These are phyloP conservation scores for Leptomonas pyrrhocoris DNA, from an alignment of 208 protist species.

Conservation along the genomic window DNA sequence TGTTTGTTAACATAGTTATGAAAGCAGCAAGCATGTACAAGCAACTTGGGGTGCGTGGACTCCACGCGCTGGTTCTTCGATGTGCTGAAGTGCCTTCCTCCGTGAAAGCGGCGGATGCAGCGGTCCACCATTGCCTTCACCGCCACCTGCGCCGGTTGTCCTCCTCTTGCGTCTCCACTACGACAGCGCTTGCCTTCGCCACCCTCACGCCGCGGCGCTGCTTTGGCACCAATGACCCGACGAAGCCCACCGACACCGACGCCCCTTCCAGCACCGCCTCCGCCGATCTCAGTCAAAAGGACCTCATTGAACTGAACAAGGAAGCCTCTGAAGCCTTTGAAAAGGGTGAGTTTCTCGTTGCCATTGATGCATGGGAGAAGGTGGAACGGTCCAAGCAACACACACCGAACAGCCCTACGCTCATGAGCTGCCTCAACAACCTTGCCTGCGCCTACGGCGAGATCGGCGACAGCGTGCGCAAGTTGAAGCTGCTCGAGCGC, in stretches of 20 bases:
- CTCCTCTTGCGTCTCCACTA: not conserved
- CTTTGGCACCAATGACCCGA: constrained; percentile 6
- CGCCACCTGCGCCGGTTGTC: not conserved
- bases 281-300: constrained; percentile 22
- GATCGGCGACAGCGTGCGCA: constrained; percentile 70
- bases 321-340: constrained; percentile 55
- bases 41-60: not conserved
- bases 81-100: not conserved
- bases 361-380: constrained; percentile 75
- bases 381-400: constrained; percentile 50
- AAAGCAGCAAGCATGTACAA: not conserved
- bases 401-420: constrained; percentile 54
- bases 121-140: not conserved
- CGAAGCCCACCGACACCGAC: not conserved
- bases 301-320: constrained; percentile 73
- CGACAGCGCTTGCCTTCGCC: not conserved
- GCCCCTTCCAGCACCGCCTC: not conserved
- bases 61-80: not conserved
- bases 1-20: too few species aligned
- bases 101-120: not conserved
- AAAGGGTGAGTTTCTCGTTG: constrained; percentile 63
- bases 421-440: constrained; percentile 88
- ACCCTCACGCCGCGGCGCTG: constrained; percentile 2
- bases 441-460: constrained; percentile 89
- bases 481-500: constrained; percentile 75